Percentiles rank a stretch among this genome's conserved stretches.
phyloP scores from a whole-genome alignment of 148 eudicot genomes.

The Hydrangea macrophylla region DNA sequence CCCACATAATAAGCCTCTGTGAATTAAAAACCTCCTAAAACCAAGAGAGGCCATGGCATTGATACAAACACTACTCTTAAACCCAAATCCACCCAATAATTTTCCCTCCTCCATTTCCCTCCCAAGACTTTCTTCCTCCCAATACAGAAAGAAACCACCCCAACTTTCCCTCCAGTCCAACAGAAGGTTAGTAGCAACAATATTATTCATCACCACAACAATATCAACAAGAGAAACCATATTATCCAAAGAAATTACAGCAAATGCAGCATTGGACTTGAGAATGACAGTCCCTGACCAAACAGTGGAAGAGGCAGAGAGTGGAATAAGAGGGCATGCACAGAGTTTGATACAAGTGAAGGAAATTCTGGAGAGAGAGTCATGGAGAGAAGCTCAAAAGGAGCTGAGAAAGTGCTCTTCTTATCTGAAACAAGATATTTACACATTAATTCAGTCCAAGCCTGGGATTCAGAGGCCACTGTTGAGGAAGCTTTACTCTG shows the following conservation, averaged over 20 bases:
- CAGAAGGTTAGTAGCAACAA: background rate
- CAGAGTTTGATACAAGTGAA: constrained; percentile 41
- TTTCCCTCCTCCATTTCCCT: background rate
- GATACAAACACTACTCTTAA: background rate
- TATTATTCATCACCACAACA: background rate
- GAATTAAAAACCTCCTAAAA: too few species aligned
- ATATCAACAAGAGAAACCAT: background rate
- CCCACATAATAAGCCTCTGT: too few species aligned
- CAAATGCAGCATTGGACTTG: constrained; percentile 17
- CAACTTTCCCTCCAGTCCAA: background rate
- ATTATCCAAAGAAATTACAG: background rate
- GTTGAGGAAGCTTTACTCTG: constrained; percentile 48
- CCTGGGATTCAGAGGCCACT: constrained; percentile 38
- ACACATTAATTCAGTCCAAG: constrained; percentile 55
- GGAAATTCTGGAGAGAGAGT: constrained; percentile 31
- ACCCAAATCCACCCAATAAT: background rate
- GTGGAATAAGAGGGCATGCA: constrained; percentile 36
- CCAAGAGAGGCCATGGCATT: background rate
- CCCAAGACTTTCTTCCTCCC: background rate
- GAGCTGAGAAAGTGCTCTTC: constrained; percentile 39
- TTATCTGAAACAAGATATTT: constrained; percentile 53
- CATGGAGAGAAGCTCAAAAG: constrained; percentile 56
- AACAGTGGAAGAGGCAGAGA: constrained; percentile 55
- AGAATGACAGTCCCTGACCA: constrained; percentile 65
- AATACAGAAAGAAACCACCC: background rate